Evolutionary conservation across 805 yeast genomes (phyloP).

Genomic region (Metschnikowia kunwiensis): DNA sequence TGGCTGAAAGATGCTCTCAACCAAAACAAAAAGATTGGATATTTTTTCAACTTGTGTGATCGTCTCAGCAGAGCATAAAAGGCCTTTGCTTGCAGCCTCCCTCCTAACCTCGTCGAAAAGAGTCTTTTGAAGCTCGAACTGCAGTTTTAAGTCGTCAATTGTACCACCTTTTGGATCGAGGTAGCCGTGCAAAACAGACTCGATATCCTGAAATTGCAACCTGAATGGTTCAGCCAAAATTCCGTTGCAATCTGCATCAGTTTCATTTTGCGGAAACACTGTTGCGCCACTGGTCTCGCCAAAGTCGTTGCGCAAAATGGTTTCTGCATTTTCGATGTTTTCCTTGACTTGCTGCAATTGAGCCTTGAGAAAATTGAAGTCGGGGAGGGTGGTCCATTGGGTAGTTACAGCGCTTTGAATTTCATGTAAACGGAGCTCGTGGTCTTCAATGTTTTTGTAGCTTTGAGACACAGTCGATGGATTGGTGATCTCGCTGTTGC

Average conservation of each 20-base stretch:
- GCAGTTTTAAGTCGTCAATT: neutral
- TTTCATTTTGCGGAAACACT: neutral
- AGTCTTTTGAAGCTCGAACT: neutral
- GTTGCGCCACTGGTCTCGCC: neutral
- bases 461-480: neutral
- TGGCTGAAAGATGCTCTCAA: neutral
- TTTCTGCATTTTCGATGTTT: neutral
- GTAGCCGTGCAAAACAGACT: neutral
- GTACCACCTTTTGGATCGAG: neutral
- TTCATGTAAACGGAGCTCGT: neutral
- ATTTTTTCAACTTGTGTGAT: neutral
- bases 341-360: neutral
- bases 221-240: neutral
- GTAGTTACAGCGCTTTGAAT: neutral
- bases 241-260: neutral
- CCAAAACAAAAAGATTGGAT: neutral
- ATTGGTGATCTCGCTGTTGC: neutral
- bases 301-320: neutral
- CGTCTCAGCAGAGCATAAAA: neutral
- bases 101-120: neutral
- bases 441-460: neutral
- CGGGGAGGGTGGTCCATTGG: neutral
- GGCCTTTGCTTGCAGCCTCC: neutral
- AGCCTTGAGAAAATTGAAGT: neutral
- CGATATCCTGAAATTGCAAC: neutral